Percentiles rank a stretch among this genome's conserved stretches.
phyloP scores from a whole-genome alignment of 345 rosid species.

The Ceriops tagal region DNA sequence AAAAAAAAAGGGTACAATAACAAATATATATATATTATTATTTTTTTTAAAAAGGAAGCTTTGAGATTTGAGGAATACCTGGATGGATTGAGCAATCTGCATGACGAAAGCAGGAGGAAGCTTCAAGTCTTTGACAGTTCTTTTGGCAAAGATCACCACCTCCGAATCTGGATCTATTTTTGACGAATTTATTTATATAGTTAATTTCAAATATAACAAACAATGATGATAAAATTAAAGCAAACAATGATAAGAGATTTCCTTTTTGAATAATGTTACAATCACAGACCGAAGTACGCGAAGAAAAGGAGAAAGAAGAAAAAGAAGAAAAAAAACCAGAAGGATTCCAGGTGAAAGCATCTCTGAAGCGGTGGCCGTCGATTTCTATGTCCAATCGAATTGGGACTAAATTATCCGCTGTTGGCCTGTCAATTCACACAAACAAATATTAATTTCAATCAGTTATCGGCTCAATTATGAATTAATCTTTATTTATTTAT shows the following conservation, averaged over 20 bases:
- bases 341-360: slow-evolving; percentile 97
- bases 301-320: too few relatives aligned
- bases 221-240: too few relatives aligned
- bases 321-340: slow-evolving; percentile 39
- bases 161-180: slow-evolving; percentile 81
- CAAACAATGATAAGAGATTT: too few relatives aligned
- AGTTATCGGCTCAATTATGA: too few relatives aligned
- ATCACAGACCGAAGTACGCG: too few relatives aligned
- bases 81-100: slow-evolving; percentile 89
- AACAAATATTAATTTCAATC: too few relatives aligned
- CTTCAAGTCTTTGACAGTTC: slow-evolving; percentile 91
- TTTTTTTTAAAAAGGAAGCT: not conserved
- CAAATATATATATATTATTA: not conserved
- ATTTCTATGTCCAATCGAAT: slow-evolving; percentile 84
- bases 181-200: not conserved
- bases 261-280: too few relatives aligned
- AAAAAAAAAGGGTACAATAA: too few relatives aligned
- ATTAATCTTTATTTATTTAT: too few relatives aligned
- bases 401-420: slow-evolving; percentile 81
- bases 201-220: not conserved
- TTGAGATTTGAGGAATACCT: slow-evolving; percentile 33
- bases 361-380: slow-evolving; percentile 86
- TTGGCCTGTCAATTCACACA: slow-evolving; percentile 55
- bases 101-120: slow-evolving; percentile 73
- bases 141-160: slow-evolving; percentile 70